Evolutionary conservation across 129 eudicot species (phyloP).

Genomic region (Flaveria brownii): DNA sequence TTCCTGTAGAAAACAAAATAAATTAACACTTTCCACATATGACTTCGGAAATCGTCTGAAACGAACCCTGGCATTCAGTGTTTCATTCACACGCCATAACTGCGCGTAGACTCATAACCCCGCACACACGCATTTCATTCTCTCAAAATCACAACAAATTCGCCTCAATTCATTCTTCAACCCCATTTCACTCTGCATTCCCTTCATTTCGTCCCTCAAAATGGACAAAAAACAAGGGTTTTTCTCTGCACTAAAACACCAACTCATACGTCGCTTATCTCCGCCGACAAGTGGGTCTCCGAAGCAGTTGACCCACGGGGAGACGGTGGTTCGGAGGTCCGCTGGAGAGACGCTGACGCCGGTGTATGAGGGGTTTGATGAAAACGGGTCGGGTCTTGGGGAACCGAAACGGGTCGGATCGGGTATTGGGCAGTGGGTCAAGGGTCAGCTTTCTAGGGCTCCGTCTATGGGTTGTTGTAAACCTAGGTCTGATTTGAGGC

Average conservation of each 20-base stretch:
- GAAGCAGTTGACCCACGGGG: slow-evolving; percentile 35
- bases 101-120: neutral
- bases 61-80: neutral
- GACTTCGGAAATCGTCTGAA: neutral
- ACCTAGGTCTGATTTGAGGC: slow-evolving; percentile 7
- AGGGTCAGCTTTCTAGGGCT: slow-evolving; percentile 62
- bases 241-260: neutral
- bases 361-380: slow-evolving; percentile 78
- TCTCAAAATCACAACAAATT: no score
- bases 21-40: neutral
- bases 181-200: neutral
- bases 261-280: slow-evolving; percentile 42
- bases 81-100: neutral
- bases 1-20: neutral
- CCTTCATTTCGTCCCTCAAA: neutral
- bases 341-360: slow-evolving; percentile 70
- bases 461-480: neutral
- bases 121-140: neutral
- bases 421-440: slow-evolving; percentile 69
- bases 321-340: slow-evolving; percentile 47
- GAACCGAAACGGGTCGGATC: slow-evolving; percentile 75
- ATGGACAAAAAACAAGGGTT: slow-evolving; percentile 4
- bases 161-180: no score
- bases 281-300: slow-evolving; percentile 67
- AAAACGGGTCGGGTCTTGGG: slow-evolving; percentile 55